Evolutionary conservation across 768 basidiomycete genomes (phyloP).

Genomic region (Lactarius pseudohatsudake): DNA sequence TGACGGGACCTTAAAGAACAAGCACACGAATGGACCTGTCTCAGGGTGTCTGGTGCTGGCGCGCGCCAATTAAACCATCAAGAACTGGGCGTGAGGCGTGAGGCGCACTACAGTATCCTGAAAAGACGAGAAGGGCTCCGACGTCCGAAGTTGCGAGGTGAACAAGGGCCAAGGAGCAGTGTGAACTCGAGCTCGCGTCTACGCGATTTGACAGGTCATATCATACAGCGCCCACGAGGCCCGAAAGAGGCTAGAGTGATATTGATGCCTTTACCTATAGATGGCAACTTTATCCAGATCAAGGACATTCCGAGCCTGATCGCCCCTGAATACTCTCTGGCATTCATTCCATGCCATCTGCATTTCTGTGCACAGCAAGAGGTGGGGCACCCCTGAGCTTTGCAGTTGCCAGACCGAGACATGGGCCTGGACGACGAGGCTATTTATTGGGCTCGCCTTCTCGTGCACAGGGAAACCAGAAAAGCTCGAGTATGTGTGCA

Average conservation of each 20-base stretch:
- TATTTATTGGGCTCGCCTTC: background rate
- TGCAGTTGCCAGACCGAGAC: too few species aligned
- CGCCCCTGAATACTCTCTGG: background rate
- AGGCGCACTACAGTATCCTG: background rate
- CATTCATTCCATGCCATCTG: background rate
- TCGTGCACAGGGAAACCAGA: background rate
- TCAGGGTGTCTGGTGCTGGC: background rate
- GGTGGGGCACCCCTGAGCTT: background rate
- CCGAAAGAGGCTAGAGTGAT: background rate
- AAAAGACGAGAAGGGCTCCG: background rate
- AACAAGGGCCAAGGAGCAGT: background rate
- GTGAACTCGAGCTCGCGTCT: background rate
- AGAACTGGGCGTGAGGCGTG: background rate
- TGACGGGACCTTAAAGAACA: background rate
- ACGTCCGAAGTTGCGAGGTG: background rate
- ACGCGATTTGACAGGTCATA: background rate
- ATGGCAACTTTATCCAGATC: background rate
- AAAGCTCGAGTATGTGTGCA: background rate
- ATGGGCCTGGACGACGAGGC: background rate
- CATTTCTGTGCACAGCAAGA: conserved; percentile 1
- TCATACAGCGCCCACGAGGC: background rate
- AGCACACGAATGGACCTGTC: background rate
- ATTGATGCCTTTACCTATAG: background rate
- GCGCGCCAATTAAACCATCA: background rate
- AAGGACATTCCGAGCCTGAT: background rate